Evolutionary conservation across 768 basidiomycete genomes (phyloP).

Genomic region (Boletus edulis): DNA sequence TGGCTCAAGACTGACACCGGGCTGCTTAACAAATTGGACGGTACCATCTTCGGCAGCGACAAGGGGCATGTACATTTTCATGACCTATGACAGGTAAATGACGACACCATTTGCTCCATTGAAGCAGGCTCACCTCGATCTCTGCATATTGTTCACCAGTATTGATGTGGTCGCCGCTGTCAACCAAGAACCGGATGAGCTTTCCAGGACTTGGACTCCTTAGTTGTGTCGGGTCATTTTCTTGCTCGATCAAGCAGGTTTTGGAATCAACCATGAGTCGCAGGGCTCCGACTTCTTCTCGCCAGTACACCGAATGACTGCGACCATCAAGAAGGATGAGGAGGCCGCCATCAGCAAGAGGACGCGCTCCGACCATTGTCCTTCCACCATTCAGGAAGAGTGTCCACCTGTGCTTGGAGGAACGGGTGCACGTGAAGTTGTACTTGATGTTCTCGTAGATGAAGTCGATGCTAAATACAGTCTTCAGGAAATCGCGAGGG

Average conservation of each 20-base stretch:
- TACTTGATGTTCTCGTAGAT: constrained; percentile 96
- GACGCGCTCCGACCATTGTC: constrained; percentile 87
- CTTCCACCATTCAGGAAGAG: constrained; percentile 95
- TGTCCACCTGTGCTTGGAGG: constrained; percentile 86
- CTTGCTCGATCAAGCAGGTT: constrained; percentile 98
- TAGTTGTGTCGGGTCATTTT: constrained; percentile 98
- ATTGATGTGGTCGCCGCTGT: constrained; percentile 95
- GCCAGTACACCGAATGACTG: constrained; percentile 97
- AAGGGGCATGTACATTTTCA: constrained; percentile 99
- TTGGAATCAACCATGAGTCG: constrained; percentile 94
- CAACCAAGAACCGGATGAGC: constrained; percentile 89
- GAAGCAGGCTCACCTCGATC: constrained; percentile 71
- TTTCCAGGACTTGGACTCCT: constrained; percentile 97
- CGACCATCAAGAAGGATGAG: constrained; percentile 89
- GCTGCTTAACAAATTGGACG: constrained; percentile 96
- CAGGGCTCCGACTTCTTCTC: constrained; percentile 94
- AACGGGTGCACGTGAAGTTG: constrained; percentile 92
- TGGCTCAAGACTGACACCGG: constrained; percentile 93
- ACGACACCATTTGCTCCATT: neutral
- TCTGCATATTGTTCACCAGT: constrained; percentile 98
- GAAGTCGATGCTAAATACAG: constrained; percentile 95
- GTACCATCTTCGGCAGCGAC: constrained; percentile 92
- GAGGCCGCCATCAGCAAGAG: constrained; percentile 92
- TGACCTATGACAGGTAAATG: constrained; percentile 51
- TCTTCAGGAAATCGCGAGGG: constrained; percentile 90